A percentile compares a stretch with the other conserved stretches of the same genome.
phyloP scores from a whole-genome alignment of 441 rosid genomes.

The Theobroma grandiflorum region DNA sequence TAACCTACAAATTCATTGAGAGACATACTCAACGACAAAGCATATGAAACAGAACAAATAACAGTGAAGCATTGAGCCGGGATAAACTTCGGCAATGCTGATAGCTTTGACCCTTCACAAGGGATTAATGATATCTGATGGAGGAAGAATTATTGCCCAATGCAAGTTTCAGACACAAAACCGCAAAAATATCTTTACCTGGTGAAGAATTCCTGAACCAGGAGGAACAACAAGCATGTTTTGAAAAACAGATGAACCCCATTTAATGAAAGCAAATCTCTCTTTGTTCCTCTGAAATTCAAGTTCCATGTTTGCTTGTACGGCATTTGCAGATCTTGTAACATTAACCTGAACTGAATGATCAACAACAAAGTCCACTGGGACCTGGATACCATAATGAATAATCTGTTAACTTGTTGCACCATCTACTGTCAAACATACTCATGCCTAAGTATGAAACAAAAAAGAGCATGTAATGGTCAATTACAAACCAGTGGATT shows the following conservation, averaged over 20 bases:
- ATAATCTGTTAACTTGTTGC: slow-evolving; percentile 9
- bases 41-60: background rate
- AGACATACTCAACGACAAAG: slow-evolving; percentile 15
- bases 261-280: slow-evolving; percentile 68
- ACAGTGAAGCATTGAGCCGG: background rate
- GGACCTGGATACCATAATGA: slow-evolving; percentile 47
- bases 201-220: slow-evolving; percentile 76
- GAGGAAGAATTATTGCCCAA: background rate
- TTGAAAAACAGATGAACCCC: slow-evolving; percentile 65
- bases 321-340: slow-evolving; percentile 60
- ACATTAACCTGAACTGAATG: slow-evolving; percentile 79
- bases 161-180: background rate
- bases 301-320: slow-evolving; percentile 53
- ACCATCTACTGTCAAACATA: background rate
- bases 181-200: slow-evolving; percentile 44
- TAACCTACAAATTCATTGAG: slow-evolving; percentile 50
- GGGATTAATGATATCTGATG: background rate
- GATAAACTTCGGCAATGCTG: background rate
- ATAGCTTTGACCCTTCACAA: background rate
- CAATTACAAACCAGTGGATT: slow-evolving; percentile 63
- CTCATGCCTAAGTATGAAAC: slow-evolving; percentile 13
- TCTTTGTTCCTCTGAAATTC: slow-evolving; percentile 67
- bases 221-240: slow-evolving; percentile 80
- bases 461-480: slow-evolving; percentile 7
- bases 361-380: slow-evolving; percentile 68